Evolutionary conservation across 805 yeast genomes (phyloP), one percentile per base, ranked within the genome.

Genomic region (Hanseniaspora mollemarum): DNA sequence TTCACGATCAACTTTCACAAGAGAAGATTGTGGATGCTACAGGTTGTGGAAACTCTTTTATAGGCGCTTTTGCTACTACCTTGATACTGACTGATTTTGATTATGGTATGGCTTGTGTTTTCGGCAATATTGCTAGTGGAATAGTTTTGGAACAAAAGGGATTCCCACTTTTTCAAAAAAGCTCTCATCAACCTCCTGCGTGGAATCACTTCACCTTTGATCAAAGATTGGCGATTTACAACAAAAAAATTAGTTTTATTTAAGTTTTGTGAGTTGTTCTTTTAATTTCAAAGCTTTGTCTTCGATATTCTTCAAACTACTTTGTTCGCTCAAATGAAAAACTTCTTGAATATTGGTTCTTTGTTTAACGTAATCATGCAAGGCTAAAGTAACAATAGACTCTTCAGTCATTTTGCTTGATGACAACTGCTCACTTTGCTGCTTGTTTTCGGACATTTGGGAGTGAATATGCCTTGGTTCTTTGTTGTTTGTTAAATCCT

Each of bases 1-100:
- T 82, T 62, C 94, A 87, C 60, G 62, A 59, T 12, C 62, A 66
- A 18, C 68, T 66, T 19, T 57, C 59, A 3, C 58, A 59, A 2
- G 61, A 59, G 56, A 62, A 63, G 43, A 87, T 87, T 0, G 69
- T 83, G 1, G 97, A 88, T 63, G 94, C 96, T 2, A 88, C 96
- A 0, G 97, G 97, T 0, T 95, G 94, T 16, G 97, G 97, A 0
- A 94, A 88, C 60, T 74, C 95, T 0, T 87, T 83, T 61, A 76
- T 86, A 46, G 96, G 96, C 1, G 94, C 84, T 0, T 75, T 87
- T 51, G 75, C 81, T 9, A 67, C 81, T 1, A 92, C 80, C 0
- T 77, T 74, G 55, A 67, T 74, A 1, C 61, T 79, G 46, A 65
- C 77, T 55, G 37, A 65, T 28, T 64, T 70, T 33, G 68, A 76